These are phyloP conservation scores for Tricholoma matsutake DNA, from an alignment of 768 basidiomycete species.

Conservation along the genomic window DNA sequence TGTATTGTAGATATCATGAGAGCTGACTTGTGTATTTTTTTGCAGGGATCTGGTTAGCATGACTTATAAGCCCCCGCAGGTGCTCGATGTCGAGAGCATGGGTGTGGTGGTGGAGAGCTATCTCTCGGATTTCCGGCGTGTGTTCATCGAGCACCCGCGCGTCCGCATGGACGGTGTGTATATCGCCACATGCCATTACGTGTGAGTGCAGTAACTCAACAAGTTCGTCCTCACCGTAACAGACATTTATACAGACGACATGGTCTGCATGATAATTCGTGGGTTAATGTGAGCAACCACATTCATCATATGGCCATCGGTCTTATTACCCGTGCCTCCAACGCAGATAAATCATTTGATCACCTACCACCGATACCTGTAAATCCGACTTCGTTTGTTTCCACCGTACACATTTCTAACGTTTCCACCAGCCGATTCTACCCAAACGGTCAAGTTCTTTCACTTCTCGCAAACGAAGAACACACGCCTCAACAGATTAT, in stretches of 20 bases:
- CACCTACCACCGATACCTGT: constrained; percentile 92
- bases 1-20: background rate
- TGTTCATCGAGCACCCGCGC: constrained; percentile 83
- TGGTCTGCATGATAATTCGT: constrained; percentile 79
- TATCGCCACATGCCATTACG: constrained; percentile 87
- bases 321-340: constrained; percentile 7
- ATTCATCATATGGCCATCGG: background rate
- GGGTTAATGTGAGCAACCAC: constrained; percentile 69
- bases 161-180: constrained; percentile 86
- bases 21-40: constrained; percentile 1
- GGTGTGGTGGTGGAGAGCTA: constrained; percentile 49
- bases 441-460: constrained; percentile 82
- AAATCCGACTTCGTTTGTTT: constrained; percentile 21
- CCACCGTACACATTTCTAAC: background rate
- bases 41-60: constrained; percentile 59
- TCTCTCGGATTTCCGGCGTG: constrained; percentile 63
- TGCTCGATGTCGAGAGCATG: constrained; percentile 51
- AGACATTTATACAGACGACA: constrained; percentile 46
- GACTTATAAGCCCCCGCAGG: constrained; percentile 76
- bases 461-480: constrained; percentile 81
- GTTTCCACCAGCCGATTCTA: constrained; percentile 67
- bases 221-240: background rate
- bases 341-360: constrained; percentile 76
- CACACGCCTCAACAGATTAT: constrained; percentile 67
- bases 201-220: constrained; percentile 43